Conservation (phyloP, 2,329 filamentous ascomycete genomes). For the Tolypocladium guangdongense region DNA sequence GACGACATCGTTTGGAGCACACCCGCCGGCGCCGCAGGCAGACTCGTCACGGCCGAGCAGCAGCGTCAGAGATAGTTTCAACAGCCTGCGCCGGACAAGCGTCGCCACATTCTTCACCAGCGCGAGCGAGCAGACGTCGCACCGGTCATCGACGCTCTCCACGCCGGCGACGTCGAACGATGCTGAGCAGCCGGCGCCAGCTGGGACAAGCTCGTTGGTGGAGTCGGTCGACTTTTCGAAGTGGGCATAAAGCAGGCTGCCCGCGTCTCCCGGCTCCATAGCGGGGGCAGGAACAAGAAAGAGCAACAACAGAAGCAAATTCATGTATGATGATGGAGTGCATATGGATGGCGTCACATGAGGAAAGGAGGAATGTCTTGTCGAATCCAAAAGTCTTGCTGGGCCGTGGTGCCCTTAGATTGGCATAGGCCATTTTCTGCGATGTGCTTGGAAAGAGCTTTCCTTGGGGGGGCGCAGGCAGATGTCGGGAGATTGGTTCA, state of each 20-base stretch:
- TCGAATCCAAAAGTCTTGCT: background rate
- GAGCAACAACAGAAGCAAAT: background rate
- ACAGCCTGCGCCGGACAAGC: constrained; percentile 49
- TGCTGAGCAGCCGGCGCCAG: constrained; percentile 33
- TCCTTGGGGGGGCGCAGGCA: background rate
- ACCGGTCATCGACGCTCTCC: constrained; percentile 46
- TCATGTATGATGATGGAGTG: background rate
- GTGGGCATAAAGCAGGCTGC: constrained; percentile 18
- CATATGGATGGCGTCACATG: background rate
- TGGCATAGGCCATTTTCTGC: background rate
- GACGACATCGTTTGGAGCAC: constrained; percentile 18
- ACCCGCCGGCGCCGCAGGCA: constrained; percentile 7
- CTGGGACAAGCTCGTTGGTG: constrained; percentile 18
- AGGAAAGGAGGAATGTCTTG: background rate
- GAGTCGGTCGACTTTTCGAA: constrained; percentile 29
- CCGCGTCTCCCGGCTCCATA: background rate
- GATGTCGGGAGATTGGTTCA: background rate
- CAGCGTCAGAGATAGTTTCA: constrained; percentile 47
- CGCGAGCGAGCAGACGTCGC: constrained; percentile 44
- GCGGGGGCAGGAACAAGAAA: too few species aligned
- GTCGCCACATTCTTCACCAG: constrained; percentile 54
- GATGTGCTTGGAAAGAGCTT: background rate
- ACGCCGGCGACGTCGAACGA: constrained; percentile 42
- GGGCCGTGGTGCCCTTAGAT: background rate
- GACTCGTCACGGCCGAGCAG: constrained; percentile 9